Evolutionary conservation across 305 asterid species (phyloP).

Genomic region (Fraxinus dipetala): DNA sequence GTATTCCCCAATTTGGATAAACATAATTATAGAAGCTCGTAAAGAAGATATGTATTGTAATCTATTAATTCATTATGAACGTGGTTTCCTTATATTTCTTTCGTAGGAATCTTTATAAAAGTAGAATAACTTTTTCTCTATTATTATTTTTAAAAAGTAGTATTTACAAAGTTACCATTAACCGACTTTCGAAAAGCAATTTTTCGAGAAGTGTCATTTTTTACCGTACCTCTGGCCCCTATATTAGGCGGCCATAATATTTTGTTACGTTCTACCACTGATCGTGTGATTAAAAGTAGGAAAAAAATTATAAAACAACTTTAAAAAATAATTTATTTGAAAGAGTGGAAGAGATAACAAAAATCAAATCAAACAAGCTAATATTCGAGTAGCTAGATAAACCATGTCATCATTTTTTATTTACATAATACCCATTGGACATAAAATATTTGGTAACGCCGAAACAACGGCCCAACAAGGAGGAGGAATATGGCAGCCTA

Average conservation of each 20-base stretch:
- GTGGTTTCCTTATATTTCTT: background rate
- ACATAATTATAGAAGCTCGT: background rate
- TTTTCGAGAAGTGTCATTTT: background rate
- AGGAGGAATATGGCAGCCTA: background rate
- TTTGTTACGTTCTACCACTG: too few species aligned
- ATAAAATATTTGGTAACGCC: background rate
- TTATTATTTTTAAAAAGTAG: background rate
- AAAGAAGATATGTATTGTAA: background rate
- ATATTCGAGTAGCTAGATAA: background rate
- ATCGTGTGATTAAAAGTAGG: background rate
- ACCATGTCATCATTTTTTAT: background rate
- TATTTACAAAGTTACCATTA: background rate
- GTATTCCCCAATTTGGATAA: background rate
- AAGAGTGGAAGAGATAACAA: background rate
- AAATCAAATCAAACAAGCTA: background rate
- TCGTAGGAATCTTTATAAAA: background rate
- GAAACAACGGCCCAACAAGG: background rate
- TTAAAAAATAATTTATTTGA: background rate
- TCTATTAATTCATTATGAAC: background rate
- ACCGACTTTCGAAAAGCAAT: background rate
- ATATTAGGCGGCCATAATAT: too few species aligned
- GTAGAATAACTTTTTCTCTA: background rate
- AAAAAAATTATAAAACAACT: background rate
- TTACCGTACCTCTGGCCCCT: too few species aligned
- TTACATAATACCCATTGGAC: background rate